These are phyloP conservation scores for Pleurotus ostreatus DNA, from an alignment of 768 basidiomycete genomes.

Conservation along the genomic window DNA sequence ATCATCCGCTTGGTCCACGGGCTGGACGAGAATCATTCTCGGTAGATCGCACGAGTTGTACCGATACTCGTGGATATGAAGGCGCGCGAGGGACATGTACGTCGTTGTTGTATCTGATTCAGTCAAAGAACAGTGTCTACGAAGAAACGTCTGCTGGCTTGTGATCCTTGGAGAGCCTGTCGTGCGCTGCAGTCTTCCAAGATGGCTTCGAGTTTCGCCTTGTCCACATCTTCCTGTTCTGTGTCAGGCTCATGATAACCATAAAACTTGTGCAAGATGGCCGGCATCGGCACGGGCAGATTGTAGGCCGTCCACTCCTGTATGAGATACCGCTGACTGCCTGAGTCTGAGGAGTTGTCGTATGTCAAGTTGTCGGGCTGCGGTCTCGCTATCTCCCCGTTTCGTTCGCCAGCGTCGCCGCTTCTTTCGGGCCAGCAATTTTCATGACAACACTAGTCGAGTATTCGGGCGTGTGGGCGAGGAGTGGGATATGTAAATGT, in stretches of 20 bases:
- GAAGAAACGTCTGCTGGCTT: not conserved
- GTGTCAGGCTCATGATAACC: slow-evolving; percentile 40
- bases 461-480: slow-evolving; percentile 16
- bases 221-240: no score
- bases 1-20: slow-evolving; percentile 15
- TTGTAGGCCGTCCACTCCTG: slow-evolving; percentile 32
- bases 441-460: slow-evolving; percentile 30
- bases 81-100: slow-evolving; percentile 30
- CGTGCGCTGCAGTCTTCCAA: slow-evolving; percentile 28
- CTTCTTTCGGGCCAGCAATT: slow-evolving; percentile 22
- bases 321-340: slow-evolving; percentile 23
- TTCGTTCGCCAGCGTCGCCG: slow-evolving; percentile 27
- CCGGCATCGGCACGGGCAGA: slow-evolving; percentile 25
- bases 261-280: slow-evolving; percentile 47
- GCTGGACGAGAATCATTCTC: slow-evolving; percentile 43
- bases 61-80: slow-evolving; percentile 36
- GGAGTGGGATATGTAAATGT: slow-evolving; percentile 29
- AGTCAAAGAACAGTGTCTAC: not conserved
- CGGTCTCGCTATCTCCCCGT: slow-evolving; percentile 15
- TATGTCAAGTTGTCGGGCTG: not conserved
- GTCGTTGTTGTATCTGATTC: slow-evolving; percentile 9
- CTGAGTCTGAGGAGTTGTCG: not conserved
- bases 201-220: slow-evolving; percentile 29
- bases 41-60: no score
- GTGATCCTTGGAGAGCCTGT: slow-evolving; percentile 17